A percentile compares a stretch with the other conserved stretches of the same genome.
These are phyloP conservation scores for Phytophthora pistaciae DNA, from an alignment of 352 stramenopile genomes.

Conservation along the genomic window DNA sequence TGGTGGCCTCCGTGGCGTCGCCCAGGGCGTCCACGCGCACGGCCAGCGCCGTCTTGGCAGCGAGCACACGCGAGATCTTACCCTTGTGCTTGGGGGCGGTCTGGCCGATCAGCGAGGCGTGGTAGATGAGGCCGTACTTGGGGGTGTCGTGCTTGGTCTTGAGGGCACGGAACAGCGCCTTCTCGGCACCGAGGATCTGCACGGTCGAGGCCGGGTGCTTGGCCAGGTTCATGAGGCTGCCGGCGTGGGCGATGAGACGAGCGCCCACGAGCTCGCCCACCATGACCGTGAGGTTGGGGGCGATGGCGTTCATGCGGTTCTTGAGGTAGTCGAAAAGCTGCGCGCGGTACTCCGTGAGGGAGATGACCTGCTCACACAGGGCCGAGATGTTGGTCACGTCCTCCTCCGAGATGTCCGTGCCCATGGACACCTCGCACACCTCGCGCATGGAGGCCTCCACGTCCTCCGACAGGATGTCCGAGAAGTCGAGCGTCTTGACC, in stretches of 20 bases:
- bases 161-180: constrained; percentile 99
- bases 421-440: constrained; percentile 99
- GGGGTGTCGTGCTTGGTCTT: constrained; percentile 99
- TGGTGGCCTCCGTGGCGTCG: constrained; percentile 95
- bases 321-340: constrained; percentile 99
- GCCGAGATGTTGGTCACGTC: constrained; percentile 98
- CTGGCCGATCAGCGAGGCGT: constrained; percentile 99
- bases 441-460: constrained; percentile 97
- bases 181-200: constrained; percentile 99
- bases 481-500: constrained; percentile 95
- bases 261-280: constrained; percentile 99
- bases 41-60: constrained; percentile 98
- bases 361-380: constrained; percentile 93
- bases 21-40: constrained; percentile 99
- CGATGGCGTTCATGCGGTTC: constrained; percentile 99
- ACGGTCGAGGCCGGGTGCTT: constrained; percentile 99
- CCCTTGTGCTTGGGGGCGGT: constrained; percentile 99
- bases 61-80: constrained; percentile 99
- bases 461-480: constrained; percentile 88
- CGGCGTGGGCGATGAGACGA: constrained; percentile 99
- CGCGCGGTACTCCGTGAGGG: constrained; percentile 90
- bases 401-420: constrained; percentile 99
- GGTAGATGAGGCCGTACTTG: constrained; percentile 99
- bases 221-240: constrained; percentile 99
- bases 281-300: constrained; percentile 99